A percentile compares a stretch with the other conserved stretches of the same genome.
These are phyloP conservation scores for Echinochloa phyllopogon DNA, from an alignment of 176 grass and related monocot species.

Conservation along the genomic window DNA sequence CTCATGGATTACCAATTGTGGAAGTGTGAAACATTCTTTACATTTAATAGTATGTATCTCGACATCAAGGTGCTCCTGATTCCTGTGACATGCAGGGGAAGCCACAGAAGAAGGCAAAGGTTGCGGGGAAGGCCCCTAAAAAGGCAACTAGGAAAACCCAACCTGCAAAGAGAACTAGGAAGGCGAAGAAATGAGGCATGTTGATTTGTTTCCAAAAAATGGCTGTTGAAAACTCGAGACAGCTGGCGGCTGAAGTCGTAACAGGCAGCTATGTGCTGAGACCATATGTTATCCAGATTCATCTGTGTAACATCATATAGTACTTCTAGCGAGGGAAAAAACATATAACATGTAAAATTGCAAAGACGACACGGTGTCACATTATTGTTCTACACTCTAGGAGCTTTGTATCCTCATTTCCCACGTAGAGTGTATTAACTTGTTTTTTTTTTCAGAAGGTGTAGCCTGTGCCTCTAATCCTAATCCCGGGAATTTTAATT, in stretches of 20 bases:
- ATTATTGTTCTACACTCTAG: background rate
- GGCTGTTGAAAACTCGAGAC: background rate
- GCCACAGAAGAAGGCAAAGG: conserved; percentile 75
- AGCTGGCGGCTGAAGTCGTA: background rate
- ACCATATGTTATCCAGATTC: background rate
- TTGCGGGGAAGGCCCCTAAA: conserved; percentile 50
- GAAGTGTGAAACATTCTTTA: background rate
- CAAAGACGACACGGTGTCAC: background rate
- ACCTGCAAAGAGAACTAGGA: conserved; percentile 63
- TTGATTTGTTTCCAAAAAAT: background rate
- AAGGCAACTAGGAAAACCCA: conserved; percentile 68
- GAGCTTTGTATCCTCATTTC: background rate
- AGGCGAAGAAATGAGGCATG: conserved; percentile 67
- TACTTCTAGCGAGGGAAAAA: background rate
- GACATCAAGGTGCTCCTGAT: background rate
- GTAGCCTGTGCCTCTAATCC: background rate
- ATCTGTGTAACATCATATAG: conserved; percentile 8
- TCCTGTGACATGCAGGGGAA: conserved; percentile 48
- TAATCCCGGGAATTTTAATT: background rate
- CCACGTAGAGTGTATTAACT: background rate
- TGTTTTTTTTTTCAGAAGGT: background rate
- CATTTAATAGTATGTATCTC: background rate
- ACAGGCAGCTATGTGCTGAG: background rate
- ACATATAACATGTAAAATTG: background rate
- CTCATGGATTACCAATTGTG: background rate